Conservation (phyloP, 1,139 yeast genomes). For the Pneumocystis wakefieldiae region DNA sequence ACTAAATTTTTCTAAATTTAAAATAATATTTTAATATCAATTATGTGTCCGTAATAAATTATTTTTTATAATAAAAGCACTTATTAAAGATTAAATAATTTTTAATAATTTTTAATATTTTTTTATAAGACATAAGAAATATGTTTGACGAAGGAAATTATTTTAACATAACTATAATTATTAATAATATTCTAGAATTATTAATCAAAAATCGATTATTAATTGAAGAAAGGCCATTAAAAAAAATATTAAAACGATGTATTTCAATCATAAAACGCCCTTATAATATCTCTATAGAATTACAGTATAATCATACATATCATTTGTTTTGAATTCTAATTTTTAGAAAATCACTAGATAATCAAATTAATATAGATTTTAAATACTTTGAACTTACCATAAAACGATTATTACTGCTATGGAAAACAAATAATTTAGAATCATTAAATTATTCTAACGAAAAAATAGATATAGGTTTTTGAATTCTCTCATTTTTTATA, state of each 20-base stretch:
- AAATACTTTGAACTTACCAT: not conserved
- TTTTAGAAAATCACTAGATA: not conserved
- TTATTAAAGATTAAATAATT: not conserved
- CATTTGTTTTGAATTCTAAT: not conserved
- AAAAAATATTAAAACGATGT: not conserved
- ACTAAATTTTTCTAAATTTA: too few relatives aligned
- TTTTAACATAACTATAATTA: not conserved
- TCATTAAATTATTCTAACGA: not conserved
- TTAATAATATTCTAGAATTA: not conserved
- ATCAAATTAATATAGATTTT: not conserved
- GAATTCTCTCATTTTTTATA: not conserved
- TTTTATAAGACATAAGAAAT: not conserved
- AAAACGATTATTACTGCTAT: not conserved
- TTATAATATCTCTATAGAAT: not conserved
- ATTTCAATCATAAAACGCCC: not conserved
- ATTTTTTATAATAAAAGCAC: not conserved
- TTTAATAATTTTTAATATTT: too few relatives aligned
- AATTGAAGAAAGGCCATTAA: slow-evolving; percentile 1
- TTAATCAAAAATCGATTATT: not conserved
- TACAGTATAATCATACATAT: not conserved
- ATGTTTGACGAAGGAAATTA: not conserved
- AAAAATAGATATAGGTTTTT: not conserved
- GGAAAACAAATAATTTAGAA: not conserved
- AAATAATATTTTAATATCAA: too few relatives aligned
- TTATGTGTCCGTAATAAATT: not conserved